Evolutionary conservation across 495 filamentous ascomycete species (phyloP).

Genomic region (Durotheca rogersii): DNA sequence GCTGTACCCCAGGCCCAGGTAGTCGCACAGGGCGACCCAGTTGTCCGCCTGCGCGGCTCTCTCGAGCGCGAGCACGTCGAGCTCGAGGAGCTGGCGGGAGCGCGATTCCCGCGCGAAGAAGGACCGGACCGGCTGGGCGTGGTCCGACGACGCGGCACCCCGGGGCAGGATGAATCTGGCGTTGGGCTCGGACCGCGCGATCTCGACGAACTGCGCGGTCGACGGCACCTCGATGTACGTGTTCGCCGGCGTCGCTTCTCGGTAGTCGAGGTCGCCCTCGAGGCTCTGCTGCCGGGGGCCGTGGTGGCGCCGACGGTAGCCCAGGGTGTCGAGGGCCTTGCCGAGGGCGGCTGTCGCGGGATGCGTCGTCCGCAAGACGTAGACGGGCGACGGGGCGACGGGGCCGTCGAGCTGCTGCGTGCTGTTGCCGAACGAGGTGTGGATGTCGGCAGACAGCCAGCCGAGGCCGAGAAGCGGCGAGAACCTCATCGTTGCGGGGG

Average conservation of each 20-base stretch:
- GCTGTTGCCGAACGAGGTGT: background rate
- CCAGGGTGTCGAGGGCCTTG: constrained; percentile 29
- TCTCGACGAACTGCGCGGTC: constrained; percentile 13
- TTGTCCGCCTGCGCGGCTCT: constrained; percentile 32
- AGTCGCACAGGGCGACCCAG: constrained; percentile 36
- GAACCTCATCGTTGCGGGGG: background rate
- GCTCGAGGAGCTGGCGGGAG: constrained; percentile 14
- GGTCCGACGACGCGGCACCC: background rate
- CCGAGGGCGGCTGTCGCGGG: constrained; percentile 20
- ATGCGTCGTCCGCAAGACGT: constrained; percentile 26
- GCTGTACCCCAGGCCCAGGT: constrained; percentile 36
- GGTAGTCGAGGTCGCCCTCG: background rate
- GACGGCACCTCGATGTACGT: constrained; percentile 29
- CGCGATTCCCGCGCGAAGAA: constrained; percentile 13
- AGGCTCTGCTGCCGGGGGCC: background rate
- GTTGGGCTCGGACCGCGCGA: constrained; percentile 17
- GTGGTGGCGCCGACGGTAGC: constrained; percentile 18
- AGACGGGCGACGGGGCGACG: constrained; percentile 11
- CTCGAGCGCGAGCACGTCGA: constrained; percentile 27
- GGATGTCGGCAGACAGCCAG: background rate
- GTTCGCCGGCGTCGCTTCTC: constrained; percentile 1
- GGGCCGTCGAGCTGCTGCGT: background rate
- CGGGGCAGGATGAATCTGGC: constrained; percentile 31
- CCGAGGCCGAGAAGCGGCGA: background rate
- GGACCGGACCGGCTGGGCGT: background rate